Conservation (phyloP, 768 basidiomycete species). For the Lentinula sp. region DNA sequence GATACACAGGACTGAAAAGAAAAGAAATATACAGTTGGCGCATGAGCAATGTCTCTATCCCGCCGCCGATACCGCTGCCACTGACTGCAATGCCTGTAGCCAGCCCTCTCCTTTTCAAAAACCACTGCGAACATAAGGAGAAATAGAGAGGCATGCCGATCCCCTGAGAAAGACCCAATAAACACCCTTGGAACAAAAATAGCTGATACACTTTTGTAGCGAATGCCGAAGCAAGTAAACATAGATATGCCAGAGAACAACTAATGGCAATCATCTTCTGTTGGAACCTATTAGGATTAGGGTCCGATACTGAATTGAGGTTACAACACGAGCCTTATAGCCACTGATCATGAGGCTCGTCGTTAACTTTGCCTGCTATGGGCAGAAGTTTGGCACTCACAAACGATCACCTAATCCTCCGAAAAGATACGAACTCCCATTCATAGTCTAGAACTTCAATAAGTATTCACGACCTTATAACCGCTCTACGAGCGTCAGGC, state of each 20-base stretch:
- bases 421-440: constrained; percentile 17
- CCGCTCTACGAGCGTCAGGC: background rate
- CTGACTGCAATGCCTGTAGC: constrained; percentile 28
- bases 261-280: constrained; percentile 25
- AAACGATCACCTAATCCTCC: constrained; percentile 25
- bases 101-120: constrained; percentile 23
- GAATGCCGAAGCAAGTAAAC: constrained; percentile 23
- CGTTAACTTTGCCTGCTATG: background rate
- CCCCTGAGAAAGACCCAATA: constrained; percentile 11
- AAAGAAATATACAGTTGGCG: constrained; percentile 12
- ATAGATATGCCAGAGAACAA: constrained; percentile 18
- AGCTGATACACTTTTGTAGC: constrained; percentile 23
- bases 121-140: constrained; percentile 28
- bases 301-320: background rate
- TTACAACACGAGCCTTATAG: constrained; percentile 11
- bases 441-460: constrained; percentile 17
- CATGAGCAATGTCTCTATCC: constrained; percentile 14
- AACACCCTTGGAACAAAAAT: constrained; percentile 23
- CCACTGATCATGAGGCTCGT: constrained; percentile 9
- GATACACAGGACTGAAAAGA: background rate
- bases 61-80: constrained; percentile 25
- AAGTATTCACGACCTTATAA: background rate
- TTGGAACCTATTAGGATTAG: background rate
- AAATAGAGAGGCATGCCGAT: constrained; percentile 22
- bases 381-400: constrained; percentile 13